These are phyloP conservation scores for Phytopythium litorale DNA, from an alignment of 352 stramenopile genomes.

Conservation along the genomic window DNA sequence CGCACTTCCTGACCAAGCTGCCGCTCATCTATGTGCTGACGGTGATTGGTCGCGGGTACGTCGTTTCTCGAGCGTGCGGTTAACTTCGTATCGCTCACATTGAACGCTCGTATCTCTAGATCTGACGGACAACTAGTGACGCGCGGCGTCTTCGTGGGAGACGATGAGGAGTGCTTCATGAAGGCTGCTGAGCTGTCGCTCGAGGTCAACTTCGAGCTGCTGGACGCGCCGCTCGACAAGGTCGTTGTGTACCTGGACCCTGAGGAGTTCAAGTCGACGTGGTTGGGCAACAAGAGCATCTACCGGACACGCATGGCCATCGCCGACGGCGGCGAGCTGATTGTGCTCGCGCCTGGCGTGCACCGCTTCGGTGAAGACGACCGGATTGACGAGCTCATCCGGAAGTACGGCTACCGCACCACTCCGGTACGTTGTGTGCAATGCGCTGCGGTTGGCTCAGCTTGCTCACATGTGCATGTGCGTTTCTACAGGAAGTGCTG, in stretches of 20 bases:
- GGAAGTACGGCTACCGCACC: slow-evolving; percentile 95
- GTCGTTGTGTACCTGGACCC: slow-evolving; percentile 96
- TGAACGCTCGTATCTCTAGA: slow-evolving; percentile 13
- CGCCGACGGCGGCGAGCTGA: slow-evolving; percentile 91
- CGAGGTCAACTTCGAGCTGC: slow-evolving; percentile 95
- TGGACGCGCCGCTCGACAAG: slow-evolving; percentile 90
- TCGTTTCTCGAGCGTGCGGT: neutral
- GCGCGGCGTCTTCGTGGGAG: slow-evolving; percentile 94
- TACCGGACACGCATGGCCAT: slow-evolving; percentile 98
- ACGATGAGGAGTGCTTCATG: slow-evolving; percentile 96
- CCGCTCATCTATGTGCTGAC: slow-evolving; percentile 96
- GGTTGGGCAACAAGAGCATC: slow-evolving; percentile 98
- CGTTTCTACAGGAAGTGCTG: slow-evolving; percentile 79
- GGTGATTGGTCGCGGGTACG: slow-evolving; percentile 84
- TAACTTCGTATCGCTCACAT: too few species aligned
- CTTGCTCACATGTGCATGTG: slow-evolving; percentile 5
- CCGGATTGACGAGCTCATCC: slow-evolving; percentile 94
- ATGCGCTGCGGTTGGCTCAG: neutral
- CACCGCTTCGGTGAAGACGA: slow-evolving; percentile 93
- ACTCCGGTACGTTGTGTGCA: slow-evolving; percentile 70
- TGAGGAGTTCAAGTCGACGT: slow-evolving; percentile 97
- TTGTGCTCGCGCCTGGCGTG: slow-evolving; percentile 94
- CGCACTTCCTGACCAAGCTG: slow-evolving; percentile 87
- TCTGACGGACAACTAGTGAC: slow-evolving; percentile 64
- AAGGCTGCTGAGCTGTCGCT: slow-evolving; percentile 92